Evolutionary conservation across 1,284 basidiomycete species (phyloP).

Genomic region (Ganoderma boninense): DNA sequence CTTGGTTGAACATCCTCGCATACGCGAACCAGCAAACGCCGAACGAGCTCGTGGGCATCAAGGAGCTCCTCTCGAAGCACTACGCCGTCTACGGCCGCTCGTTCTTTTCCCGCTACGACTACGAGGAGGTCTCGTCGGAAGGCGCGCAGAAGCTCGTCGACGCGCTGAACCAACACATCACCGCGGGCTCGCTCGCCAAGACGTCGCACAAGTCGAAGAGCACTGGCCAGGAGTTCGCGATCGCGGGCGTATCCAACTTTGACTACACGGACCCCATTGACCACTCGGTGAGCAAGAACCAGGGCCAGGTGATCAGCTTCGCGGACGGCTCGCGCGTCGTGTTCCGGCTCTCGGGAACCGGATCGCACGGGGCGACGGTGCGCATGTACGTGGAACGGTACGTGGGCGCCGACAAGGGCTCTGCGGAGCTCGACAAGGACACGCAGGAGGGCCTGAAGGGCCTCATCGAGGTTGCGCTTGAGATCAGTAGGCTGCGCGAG

Average conservation of each 20-base stretch:
- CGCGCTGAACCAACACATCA: slow-evolving; percentile 79
- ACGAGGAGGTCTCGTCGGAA: slow-evolving; percentile 95
- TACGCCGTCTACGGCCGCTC: slow-evolving; percentile 95
- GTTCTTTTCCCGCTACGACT: slow-evolving; percentile 99
- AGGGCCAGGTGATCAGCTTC: slow-evolving; percentile 95
- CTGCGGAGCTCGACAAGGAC: slow-evolving; percentile 75
- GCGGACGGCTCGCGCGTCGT: slow-evolving; percentile 93
- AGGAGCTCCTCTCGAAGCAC: slow-evolving; percentile 87
- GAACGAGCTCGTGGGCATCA: slow-evolving; percentile 83
- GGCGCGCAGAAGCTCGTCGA: slow-evolving; percentile 90
- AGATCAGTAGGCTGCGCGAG: slow-evolving; percentile 85
- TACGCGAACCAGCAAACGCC: slow-evolving; percentile 88
- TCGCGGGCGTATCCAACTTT: slow-evolving; percentile 87
- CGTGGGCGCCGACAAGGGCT: slow-evolving; percentile 75
- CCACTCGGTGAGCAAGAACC: slow-evolving; percentile 91
- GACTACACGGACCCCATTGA: slow-evolving; percentile 99
- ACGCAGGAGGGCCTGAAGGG: slow-evolving; percentile 94
- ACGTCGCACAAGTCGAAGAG: slow-evolving; percentile 72
- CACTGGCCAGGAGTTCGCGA: slow-evolving; percentile 79
- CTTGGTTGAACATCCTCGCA: slow-evolving; percentile 98
- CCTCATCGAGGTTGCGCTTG: slow-evolving; percentile 93
- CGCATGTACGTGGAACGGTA: slow-evolving; percentile 95
- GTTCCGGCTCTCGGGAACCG: slow-evolving; percentile 96
- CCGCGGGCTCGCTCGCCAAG: slow-evolving; percentile 71
- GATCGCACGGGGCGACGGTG: slow-evolving; percentile 94